Conservation (phyloP, 352 stramenopile species). For the Phytophthora hibernalis region DNA sequence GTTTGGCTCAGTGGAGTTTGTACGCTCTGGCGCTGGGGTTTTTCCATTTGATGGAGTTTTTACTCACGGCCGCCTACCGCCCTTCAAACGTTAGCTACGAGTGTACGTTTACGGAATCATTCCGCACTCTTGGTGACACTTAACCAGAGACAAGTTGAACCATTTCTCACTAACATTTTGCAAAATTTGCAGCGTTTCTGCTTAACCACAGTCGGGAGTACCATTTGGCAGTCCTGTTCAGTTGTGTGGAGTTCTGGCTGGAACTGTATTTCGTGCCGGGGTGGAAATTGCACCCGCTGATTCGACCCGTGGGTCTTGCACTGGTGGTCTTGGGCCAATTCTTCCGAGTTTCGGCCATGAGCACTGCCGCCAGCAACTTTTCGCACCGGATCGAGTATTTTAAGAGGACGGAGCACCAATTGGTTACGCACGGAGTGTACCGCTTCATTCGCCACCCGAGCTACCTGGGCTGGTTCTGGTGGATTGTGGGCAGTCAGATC, state of each 20-base stretch:
- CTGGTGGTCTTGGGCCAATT: constrained; percentile 88
- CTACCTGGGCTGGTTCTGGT: constrained; percentile 98
- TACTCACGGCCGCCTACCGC: constrained; percentile 85
- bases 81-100: constrained; percentile 82
- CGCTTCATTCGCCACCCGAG: constrained; percentile 94
- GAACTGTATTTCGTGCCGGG: constrained; percentile 82
- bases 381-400: constrained; percentile 95
- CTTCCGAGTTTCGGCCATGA: constrained; percentile 93
- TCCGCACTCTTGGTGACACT: background rate
- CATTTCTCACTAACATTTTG: constrained; percentile 3
- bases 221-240: constrained; percentile 84
- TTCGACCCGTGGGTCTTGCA: constrained; percentile 67
- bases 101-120: constrained; percentile 54
- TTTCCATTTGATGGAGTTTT: constrained; percentile 89
- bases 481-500: constrained; percentile 95
- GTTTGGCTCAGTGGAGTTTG: constrained; percentile 71
- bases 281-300: constrained; percentile 70
- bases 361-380: constrained; percentile 94
- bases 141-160: constrained; percentile 12
- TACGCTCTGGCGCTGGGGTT: constrained; percentile 82
- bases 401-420: constrained; percentile 93
- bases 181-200: constrained; percentile 70
- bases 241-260: constrained; percentile 92
- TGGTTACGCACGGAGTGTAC: constrained; percentile 95
- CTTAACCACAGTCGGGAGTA: constrained; percentile 93